Evolutionary conservation across 176 grass and related monocot species (phyloP).

Genomic region (Elymus sibiricus): DNA sequence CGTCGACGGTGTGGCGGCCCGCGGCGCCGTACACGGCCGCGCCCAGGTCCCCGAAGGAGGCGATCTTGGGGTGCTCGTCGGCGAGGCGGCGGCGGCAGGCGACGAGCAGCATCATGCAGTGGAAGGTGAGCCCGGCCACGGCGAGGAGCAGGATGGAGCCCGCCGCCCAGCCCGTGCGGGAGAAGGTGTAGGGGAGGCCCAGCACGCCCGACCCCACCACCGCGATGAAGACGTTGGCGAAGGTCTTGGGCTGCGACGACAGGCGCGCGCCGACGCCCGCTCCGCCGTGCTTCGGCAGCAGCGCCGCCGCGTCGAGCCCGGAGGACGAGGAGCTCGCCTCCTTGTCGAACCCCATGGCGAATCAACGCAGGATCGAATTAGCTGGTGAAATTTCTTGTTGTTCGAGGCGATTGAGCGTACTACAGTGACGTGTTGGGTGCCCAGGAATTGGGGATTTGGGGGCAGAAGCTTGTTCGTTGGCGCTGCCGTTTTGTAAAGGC

Average conservation of each 20-base stretch:
- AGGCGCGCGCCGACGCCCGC: slow-evolving; percentile 12
- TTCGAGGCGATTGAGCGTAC: neutral
- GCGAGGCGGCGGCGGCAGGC: slow-evolving; percentile 57
- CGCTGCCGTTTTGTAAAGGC: neutral
- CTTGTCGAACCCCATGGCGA: slow-evolving; percentile 55
- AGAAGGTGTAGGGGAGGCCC: slow-evolving; percentile 97
- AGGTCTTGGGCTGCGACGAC: slow-evolving; percentile 94
- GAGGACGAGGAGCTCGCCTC: slow-evolving; percentile 64
- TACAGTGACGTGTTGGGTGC: slow-evolving; percentile 11
- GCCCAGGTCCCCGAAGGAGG: slow-evolving; percentile 83
- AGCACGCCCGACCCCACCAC: slow-evolving; percentile 92
- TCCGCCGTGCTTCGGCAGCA: slow-evolving; percentile 50
- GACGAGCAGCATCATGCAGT: slow-evolving; percentile 97
- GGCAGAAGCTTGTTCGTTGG: neutral
- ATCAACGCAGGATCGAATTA: neutral
- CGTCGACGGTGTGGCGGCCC: slow-evolving; percentile 68
- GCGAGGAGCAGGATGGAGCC: slow-evolving; percentile 57
- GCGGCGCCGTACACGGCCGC: slow-evolving; percentile 47
- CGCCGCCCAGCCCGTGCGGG: slow-evolving; percentile 80
- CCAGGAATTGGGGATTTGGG: slow-evolving; percentile 1
- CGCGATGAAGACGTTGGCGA: slow-evolving; percentile 95
- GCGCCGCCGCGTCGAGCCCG: slow-evolving; percentile 39
- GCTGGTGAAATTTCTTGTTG: neutral
- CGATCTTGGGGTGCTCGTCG: slow-evolving; percentile 57
- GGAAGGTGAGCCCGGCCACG: slow-evolving; percentile 76